A percentile compares a stretch with the other conserved stretches of the same genome.
Evolutionary conservation across 129 eudicot genomes (phyloP).

Genomic region (Apium graveolens): DNA sequence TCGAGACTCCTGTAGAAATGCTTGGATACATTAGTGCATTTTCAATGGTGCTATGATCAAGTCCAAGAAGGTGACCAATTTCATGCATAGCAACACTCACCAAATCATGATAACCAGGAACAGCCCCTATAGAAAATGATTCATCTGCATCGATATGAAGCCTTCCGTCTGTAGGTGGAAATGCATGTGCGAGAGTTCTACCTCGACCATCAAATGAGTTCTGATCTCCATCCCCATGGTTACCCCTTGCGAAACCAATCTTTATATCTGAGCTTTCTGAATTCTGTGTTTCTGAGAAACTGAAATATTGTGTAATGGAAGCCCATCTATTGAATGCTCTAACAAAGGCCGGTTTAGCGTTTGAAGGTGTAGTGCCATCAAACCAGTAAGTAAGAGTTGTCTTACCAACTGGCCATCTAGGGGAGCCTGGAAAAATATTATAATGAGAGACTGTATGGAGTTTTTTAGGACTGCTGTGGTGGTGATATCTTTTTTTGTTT

Average conservation of each 20-base stretch:
- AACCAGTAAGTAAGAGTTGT: slow-evolving; percentile 12
- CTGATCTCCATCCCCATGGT: slow-evolving; percentile 32
- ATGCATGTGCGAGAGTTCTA: slow-evolving; percentile 25
- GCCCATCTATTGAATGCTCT: slow-evolving; percentile 24
- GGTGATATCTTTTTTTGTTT: background rate
- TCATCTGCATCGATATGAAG: slow-evolving; percentile 25
- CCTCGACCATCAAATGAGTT: slow-evolving; percentile 20
- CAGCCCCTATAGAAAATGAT: slow-evolving; percentile 11
- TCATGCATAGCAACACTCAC: no score
- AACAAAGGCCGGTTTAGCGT: slow-evolving; percentile 2
- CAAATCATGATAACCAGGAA: background rate
- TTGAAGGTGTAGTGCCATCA: background rate
- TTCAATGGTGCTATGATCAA: no score
- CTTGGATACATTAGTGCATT: no score
- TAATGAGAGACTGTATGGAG: slow-evolving; percentile 12
- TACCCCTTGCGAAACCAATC: slow-evolving; percentile 18
- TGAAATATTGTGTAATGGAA: slow-evolving; percentile 8
- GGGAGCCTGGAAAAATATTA: slow-evolving; percentile 1
- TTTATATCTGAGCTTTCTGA: background rate
- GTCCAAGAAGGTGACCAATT: no score
- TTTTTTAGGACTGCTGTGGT: background rate
- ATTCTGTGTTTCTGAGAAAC: slow-evolving; percentile 5
- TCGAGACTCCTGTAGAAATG: no score
- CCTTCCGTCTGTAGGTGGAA: slow-evolving; percentile 19
- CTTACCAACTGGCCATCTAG: slow-evolving; percentile 15